These are phyloP conservation scores for Cantharellus cinnabarinus DNA, from an alignment of 768 basidiomycete genomes.

Conservation along the genomic window DNA sequence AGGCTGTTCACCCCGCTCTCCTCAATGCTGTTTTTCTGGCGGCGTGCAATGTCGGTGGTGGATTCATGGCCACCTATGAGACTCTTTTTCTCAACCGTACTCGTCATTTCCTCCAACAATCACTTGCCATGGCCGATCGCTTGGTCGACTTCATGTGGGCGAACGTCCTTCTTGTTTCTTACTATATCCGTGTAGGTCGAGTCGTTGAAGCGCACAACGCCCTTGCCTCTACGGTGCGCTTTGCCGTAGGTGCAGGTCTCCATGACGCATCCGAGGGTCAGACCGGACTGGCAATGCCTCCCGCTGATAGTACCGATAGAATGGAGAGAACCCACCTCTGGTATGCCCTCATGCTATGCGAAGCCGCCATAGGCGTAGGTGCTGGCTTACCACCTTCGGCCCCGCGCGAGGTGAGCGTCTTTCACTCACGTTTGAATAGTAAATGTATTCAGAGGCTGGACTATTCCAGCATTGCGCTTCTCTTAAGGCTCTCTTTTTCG, in stretches of 20 bases:
- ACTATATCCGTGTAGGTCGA: not conserved
- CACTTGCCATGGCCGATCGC: conserved; percentile 3
- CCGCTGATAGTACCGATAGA: not conserved
- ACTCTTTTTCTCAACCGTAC: conserved; percentile 1
- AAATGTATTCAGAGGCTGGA: not conserved
- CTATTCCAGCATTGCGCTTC: not conserved
- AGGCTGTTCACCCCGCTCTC: conserved; percentile 3
- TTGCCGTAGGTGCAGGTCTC: not conserved
- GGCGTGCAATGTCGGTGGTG: not conserved
- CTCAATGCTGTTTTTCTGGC: conserved; percentile 6
- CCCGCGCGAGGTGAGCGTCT: not conserved
- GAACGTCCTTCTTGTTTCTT: conserved; percentile 3
- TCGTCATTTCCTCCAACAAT: conserved; percentile 1
- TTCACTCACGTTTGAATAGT: not conserved
- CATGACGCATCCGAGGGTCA: not conserved
- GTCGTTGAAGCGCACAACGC: not conserved
- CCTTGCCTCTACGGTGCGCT: not conserved
- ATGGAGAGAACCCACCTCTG: not conserved
- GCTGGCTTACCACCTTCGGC: not conserved
- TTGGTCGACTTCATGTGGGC: conserved; percentile 4
- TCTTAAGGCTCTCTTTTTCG: not conserved
- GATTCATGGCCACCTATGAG: not conserved
- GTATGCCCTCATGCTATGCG: not conserved
- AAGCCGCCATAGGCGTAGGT: not conserved
- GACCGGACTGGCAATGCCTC: not conserved